Evolutionary conservation across 192 early-diverging fungal species (phyloP).

Genomic region (Spizellomyces punctatus): DNA sequence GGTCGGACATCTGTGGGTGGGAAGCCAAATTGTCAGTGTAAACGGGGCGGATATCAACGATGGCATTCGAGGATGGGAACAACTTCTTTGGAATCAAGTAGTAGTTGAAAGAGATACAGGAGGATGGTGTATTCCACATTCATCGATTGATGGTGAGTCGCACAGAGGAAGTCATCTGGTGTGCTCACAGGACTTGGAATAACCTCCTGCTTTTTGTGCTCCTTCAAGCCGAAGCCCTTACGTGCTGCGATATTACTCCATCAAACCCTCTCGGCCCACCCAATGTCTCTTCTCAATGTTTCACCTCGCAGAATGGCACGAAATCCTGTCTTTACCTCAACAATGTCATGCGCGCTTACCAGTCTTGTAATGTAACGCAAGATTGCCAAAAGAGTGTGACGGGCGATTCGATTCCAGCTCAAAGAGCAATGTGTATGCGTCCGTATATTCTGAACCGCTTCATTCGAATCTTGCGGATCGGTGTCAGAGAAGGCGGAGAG

Average conservation of each 20-base stretch:
- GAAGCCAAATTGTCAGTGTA: constrained; percentile 46
- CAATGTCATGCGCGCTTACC: too few relatives aligned
- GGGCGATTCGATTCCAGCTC: too few relatives aligned
- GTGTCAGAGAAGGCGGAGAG: constrained; percentile 30
- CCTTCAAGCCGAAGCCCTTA: not conserved
- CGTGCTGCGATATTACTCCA: constrained; percentile 61
- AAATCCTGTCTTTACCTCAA: too few relatives aligned
- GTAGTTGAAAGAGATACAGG: constrained; percentile 18
- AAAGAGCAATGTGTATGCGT: constrained; percentile 43
- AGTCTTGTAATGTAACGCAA: too few relatives aligned
- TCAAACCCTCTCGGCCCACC: constrained; percentile 60
- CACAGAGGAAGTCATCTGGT: not conserved
- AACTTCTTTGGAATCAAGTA: constrained; percentile 34
- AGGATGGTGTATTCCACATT: constrained; percentile 53
- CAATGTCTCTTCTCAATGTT: constrained; percentile 48
- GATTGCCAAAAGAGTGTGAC: too few relatives aligned
- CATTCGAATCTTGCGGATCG: constrained; percentile 59
- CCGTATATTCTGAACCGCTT: constrained; percentile 54
- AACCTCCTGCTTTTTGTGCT: not conserved
- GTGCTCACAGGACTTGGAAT: too few relatives aligned
- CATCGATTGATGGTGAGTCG: not conserved
- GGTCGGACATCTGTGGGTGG: constrained; percentile 41
- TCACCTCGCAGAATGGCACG: constrained; percentile 29
- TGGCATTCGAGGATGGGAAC: constrained; percentile 53
- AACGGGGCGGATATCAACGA: constrained; percentile 41